Evolutionary conservation across 2,329 filamentous ascomycete species (phyloP).

Genomic region (Parastagonospora nodorum): DNA sequence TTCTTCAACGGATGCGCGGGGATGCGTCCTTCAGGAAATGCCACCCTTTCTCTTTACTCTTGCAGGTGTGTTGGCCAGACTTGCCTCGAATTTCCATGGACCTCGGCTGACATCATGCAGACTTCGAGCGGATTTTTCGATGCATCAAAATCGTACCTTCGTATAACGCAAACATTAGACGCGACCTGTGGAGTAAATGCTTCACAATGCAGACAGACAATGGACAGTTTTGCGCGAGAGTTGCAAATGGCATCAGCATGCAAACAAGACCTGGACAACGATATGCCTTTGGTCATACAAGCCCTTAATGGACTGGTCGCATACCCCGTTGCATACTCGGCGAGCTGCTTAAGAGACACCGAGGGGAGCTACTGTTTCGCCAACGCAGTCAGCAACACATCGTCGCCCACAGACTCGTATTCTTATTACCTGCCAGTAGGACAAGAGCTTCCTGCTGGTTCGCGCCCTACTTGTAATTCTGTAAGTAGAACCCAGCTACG

Average conservation of each 20-base stretch:
- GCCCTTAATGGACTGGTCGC: conserved; percentile 76
- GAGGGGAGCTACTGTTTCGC: conserved; percentile 76
- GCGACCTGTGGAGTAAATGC: conserved; percentile 73
- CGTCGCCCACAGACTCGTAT: conserved; percentile 73
- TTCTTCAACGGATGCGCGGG: conserved; percentile 70
- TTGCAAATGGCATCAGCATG: conserved; percentile 70
- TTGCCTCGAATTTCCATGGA: not conserved
- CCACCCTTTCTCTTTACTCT: conserved; percentile 81
- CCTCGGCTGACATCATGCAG: conserved; percentile 51
- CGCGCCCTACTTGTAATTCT: conserved; percentile 72
- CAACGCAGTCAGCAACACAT: conserved; percentile 77
- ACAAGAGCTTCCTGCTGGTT: conserved; percentile 66
- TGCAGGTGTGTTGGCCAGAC: conserved; percentile 63
- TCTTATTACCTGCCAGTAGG: conserved; percentile 88
- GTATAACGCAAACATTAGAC: conserved; percentile 78
- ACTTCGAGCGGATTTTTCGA: conserved; percentile 86
- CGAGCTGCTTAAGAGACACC: conserved; percentile 76
- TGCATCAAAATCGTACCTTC: conserved; percentile 70
- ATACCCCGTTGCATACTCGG: conserved; percentile 78
- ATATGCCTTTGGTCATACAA: conserved; percentile 73
- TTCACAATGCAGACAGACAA: conserved; percentile 66
- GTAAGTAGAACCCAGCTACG: not conserved
- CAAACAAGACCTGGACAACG: conserved; percentile 67
- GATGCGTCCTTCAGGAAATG: conserved; percentile 73
- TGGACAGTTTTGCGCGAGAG: conserved; percentile 67